phyloP scores from a whole-genome alignment of 345 rosid species.

The Mercurialis annua region DNA sequence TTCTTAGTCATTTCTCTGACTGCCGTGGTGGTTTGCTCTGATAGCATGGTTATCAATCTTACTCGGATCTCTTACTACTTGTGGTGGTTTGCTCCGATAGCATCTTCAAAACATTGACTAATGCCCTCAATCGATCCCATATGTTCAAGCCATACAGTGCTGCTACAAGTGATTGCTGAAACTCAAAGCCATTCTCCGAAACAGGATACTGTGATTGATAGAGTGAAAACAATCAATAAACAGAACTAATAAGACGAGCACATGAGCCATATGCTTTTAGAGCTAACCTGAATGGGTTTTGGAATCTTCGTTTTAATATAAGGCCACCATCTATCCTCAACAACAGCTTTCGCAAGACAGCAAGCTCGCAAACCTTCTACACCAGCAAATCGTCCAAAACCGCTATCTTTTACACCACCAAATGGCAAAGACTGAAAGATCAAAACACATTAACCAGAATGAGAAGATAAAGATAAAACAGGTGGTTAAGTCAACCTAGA shows the following conservation, averaged over 20 bases:
- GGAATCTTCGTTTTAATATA: slow-evolving; percentile 82
- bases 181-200: slow-evolving; percentile 80
- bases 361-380: slow-evolving; percentile 93
- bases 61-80: slow-evolving; percentile 45
- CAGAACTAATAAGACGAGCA: neutral
- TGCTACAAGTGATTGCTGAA: slow-evolving; percentile 83
- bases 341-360: slow-evolving; percentile 91
- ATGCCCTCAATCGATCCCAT: slow-evolving; percentile 79
- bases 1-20: slow-evolving; percentile 47
- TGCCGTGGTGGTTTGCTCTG: slow-evolving; percentile 53
- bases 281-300: slow-evolving; percentile 82
- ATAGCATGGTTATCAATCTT: slow-evolving; percentile 27
- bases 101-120: slow-evolving; percentile 67
- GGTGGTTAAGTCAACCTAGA: neutral
- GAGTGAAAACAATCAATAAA: neutral
- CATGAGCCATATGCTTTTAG: neutral
- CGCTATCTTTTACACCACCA: slow-evolving; percentile 96
- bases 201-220: slow-evolving; percentile 62
- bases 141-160: slow-evolving; percentile 81
- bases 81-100: slow-evolving; percentile 54
- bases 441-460: slow-evolving; percentile 5
- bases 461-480: neutral
- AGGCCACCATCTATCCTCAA: slow-evolving; percentile 98
- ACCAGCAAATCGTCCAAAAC: slow-evolving; percentile 94
- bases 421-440: slow-evolving; percentile 82